These are phyloP conservation scores for Boletus sp. DNA, from an alignment of 1,284 basidiomycete species.

Conservation along the genomic window DNA sequence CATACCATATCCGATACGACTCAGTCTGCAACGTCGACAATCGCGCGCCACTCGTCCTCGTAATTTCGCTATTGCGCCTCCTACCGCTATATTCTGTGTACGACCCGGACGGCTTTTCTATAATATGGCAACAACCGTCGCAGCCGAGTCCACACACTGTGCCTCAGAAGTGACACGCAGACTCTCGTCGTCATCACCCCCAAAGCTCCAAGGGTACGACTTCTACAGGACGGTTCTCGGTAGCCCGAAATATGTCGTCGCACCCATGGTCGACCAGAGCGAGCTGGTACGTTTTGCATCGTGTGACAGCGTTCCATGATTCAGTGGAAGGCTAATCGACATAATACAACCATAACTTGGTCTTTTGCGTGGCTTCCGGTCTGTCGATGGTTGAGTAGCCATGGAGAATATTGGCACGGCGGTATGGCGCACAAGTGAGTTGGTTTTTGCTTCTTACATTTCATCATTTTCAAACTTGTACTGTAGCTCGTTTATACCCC, in stretches of 20 bases:
- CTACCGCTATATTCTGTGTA: neutral
- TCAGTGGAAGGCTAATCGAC: neutral
- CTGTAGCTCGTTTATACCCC: conserved; percentile 86
- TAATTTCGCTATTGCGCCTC: neutral
- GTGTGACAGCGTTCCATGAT: neutral
- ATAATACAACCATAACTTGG: neutral
- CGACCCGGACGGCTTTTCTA: conserved; percentile 7
- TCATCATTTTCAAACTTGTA: neutral
- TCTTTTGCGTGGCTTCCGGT: conserved; percentile 4
- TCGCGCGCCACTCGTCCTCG: conserved; percentile 3
- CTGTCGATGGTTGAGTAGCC: conserved; percentile 53
- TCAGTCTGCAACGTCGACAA: neutral
- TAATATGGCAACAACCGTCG: conserved; percentile 9
- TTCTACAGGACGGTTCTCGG: conserved; percentile 78
- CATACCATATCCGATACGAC: neutral
- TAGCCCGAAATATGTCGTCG: conserved; percentile 87
- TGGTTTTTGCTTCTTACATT: neutral
- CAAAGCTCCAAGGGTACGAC: conserved; percentile 32
- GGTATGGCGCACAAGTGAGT: conserved; percentile 79
- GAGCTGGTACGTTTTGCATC: conserved; percentile 73
- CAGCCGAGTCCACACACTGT: conserved; percentile 1
- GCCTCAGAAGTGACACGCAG: neutral
- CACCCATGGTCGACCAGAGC: conserved; percentile 98
- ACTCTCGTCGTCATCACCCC: neutral
- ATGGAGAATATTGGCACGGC: conserved; percentile 88